These are phyloP conservation scores for Fusarium staphyleae DNA, from an alignment of 2,329 filamentous ascomycete species.

Conservation along the genomic window DNA sequence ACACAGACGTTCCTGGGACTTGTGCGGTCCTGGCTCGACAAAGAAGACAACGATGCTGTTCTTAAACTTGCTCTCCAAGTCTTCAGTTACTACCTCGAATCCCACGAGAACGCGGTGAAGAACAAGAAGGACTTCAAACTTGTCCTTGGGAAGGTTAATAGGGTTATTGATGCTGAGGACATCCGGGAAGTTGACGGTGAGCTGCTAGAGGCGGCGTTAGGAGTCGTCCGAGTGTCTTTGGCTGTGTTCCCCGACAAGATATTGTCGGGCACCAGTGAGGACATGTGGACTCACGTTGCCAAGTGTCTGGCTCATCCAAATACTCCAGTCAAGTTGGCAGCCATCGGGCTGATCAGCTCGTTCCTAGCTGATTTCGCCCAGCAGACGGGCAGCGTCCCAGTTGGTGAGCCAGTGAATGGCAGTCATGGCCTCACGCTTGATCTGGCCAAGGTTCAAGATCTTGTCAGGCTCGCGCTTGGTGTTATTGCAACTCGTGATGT, in stretches of 20 bases:
- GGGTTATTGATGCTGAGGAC: conserved; percentile 62
- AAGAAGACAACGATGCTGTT: conserved; percentile 75
- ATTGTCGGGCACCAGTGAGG: conserved; percentile 64
- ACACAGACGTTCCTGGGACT: conserved; percentile 73
- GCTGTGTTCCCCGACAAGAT: conserved; percentile 69
- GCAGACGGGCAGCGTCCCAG: conserved; percentile 57
- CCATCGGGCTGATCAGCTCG: conserved; percentile 75
- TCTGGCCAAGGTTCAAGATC: conserved; percentile 67
- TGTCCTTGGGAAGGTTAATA: conserved; percentile 62
- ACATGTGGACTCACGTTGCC: conserved; percentile 76
- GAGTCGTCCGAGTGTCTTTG: conserved; percentile 71
- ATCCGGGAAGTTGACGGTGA: conserved; percentile 68
- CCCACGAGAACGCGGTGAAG: conserved; percentile 62
- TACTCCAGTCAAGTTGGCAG: conserved; percentile 76
- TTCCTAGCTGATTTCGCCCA: conserved; percentile 82
- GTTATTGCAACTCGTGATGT: conserved; percentile 69
- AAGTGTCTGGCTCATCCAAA: conserved; percentile 76
- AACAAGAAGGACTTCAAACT: conserved; percentile 73
- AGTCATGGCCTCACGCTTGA: conserved; percentile 74
- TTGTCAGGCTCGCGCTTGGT: conserved; percentile 58
- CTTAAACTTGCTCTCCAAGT: conserved; percentile 78
- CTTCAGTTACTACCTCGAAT: conserved; percentile 84
- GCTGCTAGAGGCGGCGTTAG: conserved; percentile 75
- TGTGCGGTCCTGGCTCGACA: conserved; percentile 77
- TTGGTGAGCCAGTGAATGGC: conserved; percentile 68